Base-by-base conservation (phyloP, 306 rosid species). In the Lathyrus tuberosus region DNA sequence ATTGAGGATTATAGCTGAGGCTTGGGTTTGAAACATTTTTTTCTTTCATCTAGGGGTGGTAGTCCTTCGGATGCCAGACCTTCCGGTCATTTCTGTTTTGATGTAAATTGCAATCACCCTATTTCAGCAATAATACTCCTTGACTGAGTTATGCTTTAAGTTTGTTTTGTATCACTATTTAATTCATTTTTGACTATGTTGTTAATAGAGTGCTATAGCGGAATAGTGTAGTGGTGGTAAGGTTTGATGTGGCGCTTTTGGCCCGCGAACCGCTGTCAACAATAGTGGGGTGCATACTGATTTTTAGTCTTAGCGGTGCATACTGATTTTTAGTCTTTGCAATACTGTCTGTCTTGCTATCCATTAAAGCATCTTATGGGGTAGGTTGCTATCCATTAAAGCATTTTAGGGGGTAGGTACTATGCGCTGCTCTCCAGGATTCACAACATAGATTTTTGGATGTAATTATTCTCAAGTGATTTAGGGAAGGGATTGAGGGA, bases 141-240 rank as follows among this genome's bases (percentile, higher is more conserved):
- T 10, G 31, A n/a, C 40, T 20, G 62, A 61, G 42, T 48, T 72
- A 31, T 72, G 8, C 38, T 33, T 6, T 33, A 33, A 33, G 30
- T 62, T 62, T 10, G 15, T 47, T 48, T 65, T 71, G 15, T 70
- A 9, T 30, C n/a, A 71, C 24, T 33, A 17, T 62, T 62, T 62
- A 28, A 17, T 37, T 60, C 18, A 10, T 15, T 38, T 62, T 6
- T 33, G 38, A 6, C 1, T 33, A 33, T 33, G 38, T 33, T 33
- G 38, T 33, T 6, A 31, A 31, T 31, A 5, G 35, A 31, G 35
- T 31, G 35, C 35, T 31, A 33, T 33, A 33, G 38, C 2, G 38
- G 38, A 33, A 33, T 33, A 33, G 2, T 1, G 38, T 33, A 6
- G 38, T 6, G 8, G 38, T 33, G 8, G 38, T 33, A 33, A 2